phyloP scores from a whole-genome alignment of 2,329 filamentous ascomycete species.

The Coleophoma cylindrospora region DNA sequence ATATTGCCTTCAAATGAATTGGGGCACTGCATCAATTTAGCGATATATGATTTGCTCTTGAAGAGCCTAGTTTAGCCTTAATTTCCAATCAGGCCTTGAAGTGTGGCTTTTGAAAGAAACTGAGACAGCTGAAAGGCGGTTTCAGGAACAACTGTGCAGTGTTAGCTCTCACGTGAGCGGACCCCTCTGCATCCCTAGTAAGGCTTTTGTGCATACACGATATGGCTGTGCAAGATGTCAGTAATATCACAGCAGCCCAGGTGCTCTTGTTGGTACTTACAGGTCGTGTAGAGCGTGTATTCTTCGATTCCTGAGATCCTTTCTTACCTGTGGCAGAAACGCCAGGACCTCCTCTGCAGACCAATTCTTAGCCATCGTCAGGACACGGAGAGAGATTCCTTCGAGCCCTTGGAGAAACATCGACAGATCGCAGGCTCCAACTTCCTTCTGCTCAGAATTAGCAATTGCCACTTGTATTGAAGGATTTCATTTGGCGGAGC shows the following conservation, averaged over 20 bases:
- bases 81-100: too few species aligned
- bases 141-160: too few species aligned
- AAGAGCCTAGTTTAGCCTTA: too few species aligned
- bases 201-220: background rate
- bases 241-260: background rate
- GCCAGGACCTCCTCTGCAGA: slow-evolving; percentile 16
- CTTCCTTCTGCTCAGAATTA: slow-evolving; percentile 4
- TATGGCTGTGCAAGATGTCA: background rate
- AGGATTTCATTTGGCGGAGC: too few species aligned
- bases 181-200: background rate
- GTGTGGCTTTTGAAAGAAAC: too few species aligned
- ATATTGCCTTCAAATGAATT: too few species aligned
- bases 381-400: slow-evolving; percentile 22
- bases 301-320: slow-evolving; percentile 17
- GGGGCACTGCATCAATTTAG: too few species aligned
- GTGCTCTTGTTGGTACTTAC: background rate
- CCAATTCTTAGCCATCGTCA: slow-evolving; percentile 24
- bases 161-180: too few species aligned
- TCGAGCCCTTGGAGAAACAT: slow-evolving; percentile 16
- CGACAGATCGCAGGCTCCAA: slow-evolving; percentile 6
- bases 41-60: too few species aligned
- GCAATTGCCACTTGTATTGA: background rate
- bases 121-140: too few species aligned
- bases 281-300: slow-evolving; percentile 21
- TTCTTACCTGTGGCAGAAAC: slow-evolving; percentile 19